These are phyloP conservation scores for Spergularia marina DNA, from an alignment of 148 eudicot species.

Conservation along the genomic window DNA sequence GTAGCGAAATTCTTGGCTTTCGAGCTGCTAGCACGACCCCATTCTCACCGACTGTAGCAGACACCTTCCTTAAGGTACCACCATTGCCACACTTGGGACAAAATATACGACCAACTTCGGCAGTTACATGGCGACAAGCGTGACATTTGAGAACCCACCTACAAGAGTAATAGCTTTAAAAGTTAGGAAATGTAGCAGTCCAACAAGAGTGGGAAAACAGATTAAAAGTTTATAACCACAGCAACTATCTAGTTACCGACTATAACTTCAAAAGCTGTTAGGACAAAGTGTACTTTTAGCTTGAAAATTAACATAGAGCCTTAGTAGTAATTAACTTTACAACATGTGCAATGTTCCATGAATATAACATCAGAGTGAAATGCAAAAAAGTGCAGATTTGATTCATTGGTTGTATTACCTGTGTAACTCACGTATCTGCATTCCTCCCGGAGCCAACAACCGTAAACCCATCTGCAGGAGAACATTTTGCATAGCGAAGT, in stretches of 20 bases:
- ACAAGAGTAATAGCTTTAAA: slow-evolving; percentile 6
- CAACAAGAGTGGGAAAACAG: neutral
- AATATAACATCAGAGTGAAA: neutral
- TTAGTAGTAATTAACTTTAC: neutral
- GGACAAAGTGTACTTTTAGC: neutral
- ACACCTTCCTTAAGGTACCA: slow-evolving; percentile 90
- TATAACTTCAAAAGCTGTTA: neutral
- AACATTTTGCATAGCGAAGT: slow-evolving; percentile 99
- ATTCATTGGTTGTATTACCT: slow-evolving; percentile 40
- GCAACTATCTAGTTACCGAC: neutral
- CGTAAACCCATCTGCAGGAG: slow-evolving; percentile 92
- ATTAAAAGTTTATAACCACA: neutral
- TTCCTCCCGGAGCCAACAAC: slow-evolving; percentile 93
- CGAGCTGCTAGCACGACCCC: slow-evolving; percentile 76
- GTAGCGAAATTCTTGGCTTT: slow-evolving; percentile 72
- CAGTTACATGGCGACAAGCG: slow-evolving; percentile 84
- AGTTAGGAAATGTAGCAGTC: slow-evolving; percentile 6
- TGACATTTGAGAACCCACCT: slow-evolving; percentile 98
- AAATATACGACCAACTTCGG: slow-evolving; percentile 76
- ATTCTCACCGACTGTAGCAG: slow-evolving; percentile 91
- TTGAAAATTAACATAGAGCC: too few species aligned
- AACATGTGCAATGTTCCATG: neutral
- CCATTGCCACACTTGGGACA: slow-evolving; percentile 97
- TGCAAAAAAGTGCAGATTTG: too few species aligned
- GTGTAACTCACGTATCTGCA: slow-evolving; percentile 95